Evolutionary conservation across 73 alveolate genomes (phyloP).

Genomic region (Urostyla sp.): DNA sequence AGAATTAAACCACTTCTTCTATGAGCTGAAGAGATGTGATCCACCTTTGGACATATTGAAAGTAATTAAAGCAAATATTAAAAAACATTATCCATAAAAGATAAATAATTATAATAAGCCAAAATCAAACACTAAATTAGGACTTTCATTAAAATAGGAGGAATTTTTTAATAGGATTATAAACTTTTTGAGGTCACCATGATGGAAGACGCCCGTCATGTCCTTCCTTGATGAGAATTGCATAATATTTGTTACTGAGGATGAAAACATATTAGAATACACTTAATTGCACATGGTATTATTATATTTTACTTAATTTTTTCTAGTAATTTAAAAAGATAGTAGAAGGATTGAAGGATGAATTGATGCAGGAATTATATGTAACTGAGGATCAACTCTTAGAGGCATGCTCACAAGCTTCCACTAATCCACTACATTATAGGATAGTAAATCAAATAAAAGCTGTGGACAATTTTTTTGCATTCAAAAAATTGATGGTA

Average conservation of each 20-base stretch:
- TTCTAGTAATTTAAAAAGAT: constrained; percentile 72
- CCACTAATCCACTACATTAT: constrained; percentile 50
- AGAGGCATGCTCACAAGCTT: constrained; percentile 50
- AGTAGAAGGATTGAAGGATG: constrained; percentile 76
- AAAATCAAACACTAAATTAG: no score
- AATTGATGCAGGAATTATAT: constrained; percentile 73
- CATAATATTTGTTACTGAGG: constrained; percentile 80
- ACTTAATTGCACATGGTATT: constrained; percentile 71
- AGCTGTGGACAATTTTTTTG: constrained; percentile 69
- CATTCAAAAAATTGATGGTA: constrained; percentile 79
- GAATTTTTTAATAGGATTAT: no score
- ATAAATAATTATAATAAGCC: no score
- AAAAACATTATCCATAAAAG: no score
- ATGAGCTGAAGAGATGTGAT: no score
- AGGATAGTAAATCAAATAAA: constrained; percentile 55
- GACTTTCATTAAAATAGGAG: no score
- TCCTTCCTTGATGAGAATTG: constrained; percentile 78
- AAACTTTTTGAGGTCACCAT: no score
- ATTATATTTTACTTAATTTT: not conserved
- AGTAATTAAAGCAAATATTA: no score
- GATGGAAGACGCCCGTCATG: no score
- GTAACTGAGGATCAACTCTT: constrained; percentile 65
- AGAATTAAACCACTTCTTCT: no score
- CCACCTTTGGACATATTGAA: no score
- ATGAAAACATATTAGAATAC: constrained; percentile 78